These are phyloP conservation scores for Oryza coarctata DNA, from an alignment of 176 grass and related monocot species.

Conservation along the genomic window DNA sequence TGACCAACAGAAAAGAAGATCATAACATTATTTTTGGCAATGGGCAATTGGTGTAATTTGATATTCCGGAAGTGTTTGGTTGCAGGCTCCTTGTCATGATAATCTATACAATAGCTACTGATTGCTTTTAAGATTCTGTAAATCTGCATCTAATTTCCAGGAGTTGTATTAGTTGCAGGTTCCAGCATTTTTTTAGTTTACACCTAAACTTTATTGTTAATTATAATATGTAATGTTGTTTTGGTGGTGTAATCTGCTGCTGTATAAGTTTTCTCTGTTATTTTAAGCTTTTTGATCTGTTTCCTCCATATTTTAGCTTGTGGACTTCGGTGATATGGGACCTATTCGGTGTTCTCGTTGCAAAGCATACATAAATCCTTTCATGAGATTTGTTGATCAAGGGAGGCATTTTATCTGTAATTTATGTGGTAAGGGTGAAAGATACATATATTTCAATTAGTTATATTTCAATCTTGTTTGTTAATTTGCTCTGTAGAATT, in stretches of 20 bases:
- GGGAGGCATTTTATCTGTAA: slow-evolving; percentile 80
- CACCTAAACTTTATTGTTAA: not conserved
- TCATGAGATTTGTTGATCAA: slow-evolving; percentile 93
- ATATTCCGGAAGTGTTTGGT: slow-evolving; percentile 1
- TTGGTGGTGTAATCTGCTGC: not conserved
- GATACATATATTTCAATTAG: not conserved
- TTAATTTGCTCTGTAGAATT: not conserved
- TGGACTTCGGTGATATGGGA: slow-evolving; percentile 89
- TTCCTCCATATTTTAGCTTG: slow-evolving; percentile 57
- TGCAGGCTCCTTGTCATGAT: not conserved
- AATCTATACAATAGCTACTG: not conserved
- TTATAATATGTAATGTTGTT: not conserved
- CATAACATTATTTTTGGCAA: not conserved
- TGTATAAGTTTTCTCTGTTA: slow-evolving; percentile 2
- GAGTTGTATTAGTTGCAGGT: not conserved
- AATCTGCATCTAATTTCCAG: not conserved
- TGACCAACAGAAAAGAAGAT: not conserved
- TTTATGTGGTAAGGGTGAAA: slow-evolving; percentile 60
- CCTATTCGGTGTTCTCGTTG: slow-evolving; percentile 84
- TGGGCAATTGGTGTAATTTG: not conserved
- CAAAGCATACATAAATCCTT: slow-evolving; percentile 91
- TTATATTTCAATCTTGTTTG: slow-evolving; percentile 8
- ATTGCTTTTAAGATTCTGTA: not conserved
- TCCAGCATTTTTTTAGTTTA: not conserved
- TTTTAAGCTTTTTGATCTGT: slow-evolving; percentile 29